Base-by-base conservation (phyloP, 1,284 basidiomycete species). In the Melampsora larici-populina region DNA sequence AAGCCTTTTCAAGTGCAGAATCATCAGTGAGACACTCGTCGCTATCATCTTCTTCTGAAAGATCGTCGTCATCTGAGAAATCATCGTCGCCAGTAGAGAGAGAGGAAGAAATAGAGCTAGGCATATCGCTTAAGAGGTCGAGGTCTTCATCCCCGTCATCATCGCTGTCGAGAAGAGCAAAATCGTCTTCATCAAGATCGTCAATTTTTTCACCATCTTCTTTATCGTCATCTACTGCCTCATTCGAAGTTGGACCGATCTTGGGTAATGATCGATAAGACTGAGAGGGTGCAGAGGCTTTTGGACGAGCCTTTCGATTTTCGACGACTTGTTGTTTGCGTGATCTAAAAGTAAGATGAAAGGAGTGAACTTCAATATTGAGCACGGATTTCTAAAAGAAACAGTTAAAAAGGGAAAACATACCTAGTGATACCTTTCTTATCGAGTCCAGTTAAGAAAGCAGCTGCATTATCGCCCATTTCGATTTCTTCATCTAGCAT, bases 1-100 rank as follows among this genome's bases (percentile, higher is more conserved):
- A 81, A 51, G 73, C 69, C 17, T 80, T 80, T 79, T 80, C 84
- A 80, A 67, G 81, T 49, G 73, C 81, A 80, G 73, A 76, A 58
- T 76, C 66, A 21, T 76, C 73, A 2, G 79, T 65, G 0, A 78
- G 67, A 8, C 74, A 68, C 33, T 72, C 70, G 31, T 79, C 80
- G 40, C 79, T 65, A 24, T 65, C 46, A 49, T 67, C 51, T 29
- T 71, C 74, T 64, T 60, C 70, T 69, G 13, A 62, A 26, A 31
- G 62, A 67, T 72, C 66, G 49, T 80, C 79, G 6, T 78, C 79
- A 31, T 80, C 79, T 3, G 46, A 48, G 9, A 78, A 58, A 36
- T 81, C 79, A 31, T 73, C 40, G 40, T 48, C 21, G 17, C 63
- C 17, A 68, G 31, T 55, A 48, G 64, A 67, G 6, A 58, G 33